Base-by-base conservation (phyloP, 164 flowering plant species). In the Dillenia suffruticosa region DNA sequence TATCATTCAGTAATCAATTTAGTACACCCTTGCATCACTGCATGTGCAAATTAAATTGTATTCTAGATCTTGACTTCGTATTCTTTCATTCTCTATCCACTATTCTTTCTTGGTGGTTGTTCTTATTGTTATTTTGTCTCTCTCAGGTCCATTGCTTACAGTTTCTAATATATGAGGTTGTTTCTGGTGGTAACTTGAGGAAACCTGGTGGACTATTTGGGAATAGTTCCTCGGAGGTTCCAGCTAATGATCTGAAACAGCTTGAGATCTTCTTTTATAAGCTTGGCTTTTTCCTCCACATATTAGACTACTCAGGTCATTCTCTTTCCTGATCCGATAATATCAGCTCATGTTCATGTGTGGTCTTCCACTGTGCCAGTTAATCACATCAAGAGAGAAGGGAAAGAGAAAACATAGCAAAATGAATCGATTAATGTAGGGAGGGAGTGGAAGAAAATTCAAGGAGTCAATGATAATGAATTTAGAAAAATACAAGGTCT, bases 141-240 rank as follows among this genome's bases (percentile, higher is more conserved):
- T 49, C 73, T 46, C 82, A 95, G 99, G 87, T 91, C 56, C 99
- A 95, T 63, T 95, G 99, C 78, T 72, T 95, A 83, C 99, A 95
- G 72, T 95, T 95, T 69, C 72, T 95, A 51, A 89, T 95, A 62
- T 91, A 89, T 80, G 99, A 95, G 72, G 88, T 88, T 62, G 99
- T 95, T 11, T 91, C 97, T 58, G 99, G 99, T 70, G 97, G 97
- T 63, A 95, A 92, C 73, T 73, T 88, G 65, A 82, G 96, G 72
- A 91, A 80, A 74, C 90, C 99, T 40, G 96, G 99, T 44, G 99
- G 99, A 0, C 86, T 95, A 51, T 95, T 95, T 77, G 96, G 97
- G 46, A 91, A 84, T 70, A 86, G 72, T 77, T 81, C 92, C 50
- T 81, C 89, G 44, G 99, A 95, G 65, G 87, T 89, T 64, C 87